A percentile compares a stretch with the other conserved stretches of the same genome.
These are phyloP conservation scores for Fusarium graminum DNA, from an alignment of 2,329 filamentous ascomycete species.

Conservation along the genomic window DNA sequence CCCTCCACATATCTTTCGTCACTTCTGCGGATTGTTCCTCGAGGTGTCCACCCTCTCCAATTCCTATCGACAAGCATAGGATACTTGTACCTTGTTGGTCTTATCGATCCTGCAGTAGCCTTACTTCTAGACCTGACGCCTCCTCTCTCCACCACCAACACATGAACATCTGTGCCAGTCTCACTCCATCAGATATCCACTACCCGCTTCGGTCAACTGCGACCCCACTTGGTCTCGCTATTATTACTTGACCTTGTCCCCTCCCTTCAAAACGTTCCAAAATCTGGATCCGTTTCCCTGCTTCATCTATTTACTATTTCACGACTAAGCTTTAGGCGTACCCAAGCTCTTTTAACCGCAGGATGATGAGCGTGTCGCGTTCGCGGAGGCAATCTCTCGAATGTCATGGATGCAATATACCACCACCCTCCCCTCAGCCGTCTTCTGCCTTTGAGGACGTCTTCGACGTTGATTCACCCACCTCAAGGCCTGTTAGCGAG, in stretches of 20 bases:
- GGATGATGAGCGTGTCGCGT: slow-evolving; percentile 62
- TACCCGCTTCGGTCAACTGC: slow-evolving; percentile 36
- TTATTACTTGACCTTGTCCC: slow-evolving; percentile 44
- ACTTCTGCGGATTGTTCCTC: slow-evolving; percentile 19
- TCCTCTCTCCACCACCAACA: slow-evolving; percentile 42
- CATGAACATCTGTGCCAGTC: slow-evolving; percentile 41
- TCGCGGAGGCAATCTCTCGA: slow-evolving; percentile 60
- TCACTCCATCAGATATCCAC: slow-evolving; percentile 37
- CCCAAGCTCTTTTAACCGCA: slow-evolving; percentile 33
- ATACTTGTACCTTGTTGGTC: slow-evolving; percentile 29
- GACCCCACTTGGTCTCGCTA: slow-evolving; percentile 33
- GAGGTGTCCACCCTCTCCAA: slow-evolving; percentile 10
- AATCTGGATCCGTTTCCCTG: slow-evolving; percentile 20
- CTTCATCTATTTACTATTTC: slow-evolving; percentile 25
- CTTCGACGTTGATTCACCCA: slow-evolving; percentile 57
- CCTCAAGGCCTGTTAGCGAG: slow-evolving; percentile 65
- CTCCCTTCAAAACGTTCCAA: slow-evolving; percentile 34
- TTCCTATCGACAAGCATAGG: slow-evolving; percentile 13
- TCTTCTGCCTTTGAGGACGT: slow-evolving; percentile 62
- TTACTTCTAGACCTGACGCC: slow-evolving; percentile 47
- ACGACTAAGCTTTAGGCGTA: slow-evolving; percentile 40
- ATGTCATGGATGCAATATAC: slow-evolving; percentile 58
- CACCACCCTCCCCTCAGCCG: slow-evolving; percentile 60
- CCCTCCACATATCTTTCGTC: slow-evolving; percentile 32
- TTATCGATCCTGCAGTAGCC: slow-evolving; percentile 37